Conservation (phyloP, 805 yeast species). For the Cyberlindnera misumaiensis region DNA sequence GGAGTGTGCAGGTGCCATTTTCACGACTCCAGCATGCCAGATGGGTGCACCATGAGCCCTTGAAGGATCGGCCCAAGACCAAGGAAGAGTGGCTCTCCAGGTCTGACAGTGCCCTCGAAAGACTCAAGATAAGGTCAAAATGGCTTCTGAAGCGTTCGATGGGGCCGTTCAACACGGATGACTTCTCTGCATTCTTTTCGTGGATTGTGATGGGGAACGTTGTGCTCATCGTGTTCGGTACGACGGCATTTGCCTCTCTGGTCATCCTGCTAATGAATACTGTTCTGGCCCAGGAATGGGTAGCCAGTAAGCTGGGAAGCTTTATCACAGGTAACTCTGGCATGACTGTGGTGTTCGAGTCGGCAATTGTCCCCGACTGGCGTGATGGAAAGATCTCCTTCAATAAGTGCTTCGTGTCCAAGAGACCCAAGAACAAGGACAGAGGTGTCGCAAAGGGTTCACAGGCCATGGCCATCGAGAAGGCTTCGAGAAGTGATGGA, state of each 20-base stretch:
- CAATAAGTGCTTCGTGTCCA: constrained; percentile 77
- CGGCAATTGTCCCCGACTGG: constrained; percentile 94
- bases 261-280: constrained; percentile 66
- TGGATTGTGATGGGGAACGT: constrained; percentile 91
- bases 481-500: constrained; percentile 17
- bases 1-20: too few relatives aligned
- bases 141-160: constrained; percentile 73
- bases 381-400: constrained; percentile 78
- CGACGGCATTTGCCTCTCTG: constrained; percentile 87
- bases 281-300: constrained; percentile 55
- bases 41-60: constrained; percentile 1
- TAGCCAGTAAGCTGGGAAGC: constrained; percentile 78
- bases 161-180: constrained; percentile 89
- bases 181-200: constrained; percentile 80
- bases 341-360: constrained; percentile 79
- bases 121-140: constrained; percentile 44
- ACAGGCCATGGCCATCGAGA: constrained; percentile 62
- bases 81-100: constrained; percentile 37
- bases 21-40: not conserved
- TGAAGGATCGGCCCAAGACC: constrained; percentile 15
- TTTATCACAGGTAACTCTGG: constrained; percentile 78
- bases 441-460: constrained; percentile 59
- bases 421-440: constrained; percentile 58
- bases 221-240: constrained; percentile 70
- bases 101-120: constrained; percentile 33